A percentile compares a stretch with the other conserved stretches of the same genome.
Conservation (phyloP, 78 protist genomes). For the Dictyostelium purpureum region DNA sequence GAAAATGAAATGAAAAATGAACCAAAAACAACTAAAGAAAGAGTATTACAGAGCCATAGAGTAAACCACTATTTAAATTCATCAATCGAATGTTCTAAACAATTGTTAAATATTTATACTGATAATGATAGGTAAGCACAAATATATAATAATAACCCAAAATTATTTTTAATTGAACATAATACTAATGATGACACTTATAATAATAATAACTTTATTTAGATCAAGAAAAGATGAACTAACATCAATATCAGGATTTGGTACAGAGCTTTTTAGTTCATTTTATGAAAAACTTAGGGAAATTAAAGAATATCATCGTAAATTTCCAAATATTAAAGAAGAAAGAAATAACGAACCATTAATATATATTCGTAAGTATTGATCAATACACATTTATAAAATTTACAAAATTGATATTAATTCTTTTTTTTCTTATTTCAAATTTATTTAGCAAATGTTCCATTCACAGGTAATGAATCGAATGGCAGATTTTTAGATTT, state of each 20-base stretch:
- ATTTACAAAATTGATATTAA: background rate
- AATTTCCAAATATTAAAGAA: conserved; percentile 14
- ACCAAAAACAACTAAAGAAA: conserved; percentile 60
- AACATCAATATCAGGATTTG: conserved; percentile 42
- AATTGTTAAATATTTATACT: conserved; percentile 51
- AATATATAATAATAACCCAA: background rate
- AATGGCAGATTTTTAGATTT: conserved; percentile 79
- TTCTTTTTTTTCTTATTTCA: background rate
- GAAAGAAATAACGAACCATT: conserved; percentile 6
- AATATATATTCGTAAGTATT: conserved; percentile 42
- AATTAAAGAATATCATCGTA: conserved; percentile 76
- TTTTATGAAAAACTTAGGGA: conserved; percentile 81
- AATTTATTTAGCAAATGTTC: conserved; percentile 47
- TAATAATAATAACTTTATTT: background rate
- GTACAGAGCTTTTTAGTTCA: conserved; percentile 20
- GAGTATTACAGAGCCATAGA: conserved; percentile 58
- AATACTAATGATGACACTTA: background rate
- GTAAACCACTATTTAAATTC: conserved; percentile 71
- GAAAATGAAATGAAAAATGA: conserved; percentile 32
- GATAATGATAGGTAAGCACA: conserved; percentile 77
- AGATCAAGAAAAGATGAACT: conserved; percentile 51
- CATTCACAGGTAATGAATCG: conserved; percentile 79
- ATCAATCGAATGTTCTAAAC: conserved; percentile 33
- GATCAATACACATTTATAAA: background rate
- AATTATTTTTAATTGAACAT: background rate